Evolutionary conservation across 176 grass and related monocot species (phyloP).

Genomic region (Zizania latifolia): DNA sequence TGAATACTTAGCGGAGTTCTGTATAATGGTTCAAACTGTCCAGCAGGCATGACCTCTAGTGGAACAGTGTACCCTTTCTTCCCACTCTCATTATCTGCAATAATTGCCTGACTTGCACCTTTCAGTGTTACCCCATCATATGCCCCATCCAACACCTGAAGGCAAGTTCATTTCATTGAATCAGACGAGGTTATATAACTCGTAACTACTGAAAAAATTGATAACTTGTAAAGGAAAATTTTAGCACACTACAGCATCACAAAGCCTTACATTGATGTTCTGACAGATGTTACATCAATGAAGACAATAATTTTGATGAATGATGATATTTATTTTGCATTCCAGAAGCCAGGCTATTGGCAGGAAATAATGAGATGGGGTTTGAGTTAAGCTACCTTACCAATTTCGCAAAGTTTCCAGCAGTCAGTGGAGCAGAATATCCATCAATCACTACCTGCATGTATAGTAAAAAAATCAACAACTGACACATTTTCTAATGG

Average conservation of each 20-base stretch:
- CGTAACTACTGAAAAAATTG: neutral
- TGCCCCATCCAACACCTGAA: constrained; percentile 75
- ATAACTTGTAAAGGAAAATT: neutral
- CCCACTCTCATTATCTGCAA: constrained; percentile 58
- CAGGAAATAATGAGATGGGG: constrained; percentile 26
- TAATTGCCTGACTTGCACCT: constrained; percentile 76
- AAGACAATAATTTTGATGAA: neutral
- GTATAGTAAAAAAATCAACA: constrained; percentile 14
- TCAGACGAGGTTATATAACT: neutral
- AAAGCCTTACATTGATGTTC: neutral
- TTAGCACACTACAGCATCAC: neutral
- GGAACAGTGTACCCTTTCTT: constrained; percentile 68
- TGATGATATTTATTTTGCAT: neutral
- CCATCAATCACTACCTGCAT: constrained; percentile 83
- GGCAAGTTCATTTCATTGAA: constrained; percentile 1
- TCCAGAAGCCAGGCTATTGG: neutral
- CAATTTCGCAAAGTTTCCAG: constrained; percentile 93
- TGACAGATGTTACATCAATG: neutral
- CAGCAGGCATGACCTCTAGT: constrained; percentile 81
- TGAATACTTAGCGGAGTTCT: constrained; percentile 82
- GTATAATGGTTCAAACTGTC: constrained; percentile 94
- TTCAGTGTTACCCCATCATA: constrained; percentile 78
- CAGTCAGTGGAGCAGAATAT: constrained; percentile 79
- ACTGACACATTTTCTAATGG: neutral
- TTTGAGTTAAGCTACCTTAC: constrained; percentile 65